Evolutionary conservation across 2,329 filamentous ascomycete species (phyloP).

Genomic region (Chaetomium olivaceum): DNA sequence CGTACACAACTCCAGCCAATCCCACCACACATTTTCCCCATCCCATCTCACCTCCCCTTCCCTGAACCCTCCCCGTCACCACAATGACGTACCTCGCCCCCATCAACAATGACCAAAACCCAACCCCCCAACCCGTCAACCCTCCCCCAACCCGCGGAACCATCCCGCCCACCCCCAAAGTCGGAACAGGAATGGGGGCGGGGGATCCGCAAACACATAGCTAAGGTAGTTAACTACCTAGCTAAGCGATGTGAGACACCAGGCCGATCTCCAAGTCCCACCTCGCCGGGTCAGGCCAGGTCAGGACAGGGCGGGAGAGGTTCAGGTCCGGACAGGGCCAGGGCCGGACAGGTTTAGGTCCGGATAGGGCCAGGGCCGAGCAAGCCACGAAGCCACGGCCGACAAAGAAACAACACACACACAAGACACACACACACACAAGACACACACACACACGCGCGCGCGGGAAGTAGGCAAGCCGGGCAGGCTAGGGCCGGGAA

Average conservation of each 20-base stretch:
- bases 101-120: not conserved
- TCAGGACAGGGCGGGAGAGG: too few relatives aligned
- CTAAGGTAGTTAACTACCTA: not conserved
- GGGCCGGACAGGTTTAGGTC: too few relatives aligned
- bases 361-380: too few relatives aligned
- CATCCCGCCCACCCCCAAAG: not conserved
- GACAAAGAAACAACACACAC: too few relatives aligned
- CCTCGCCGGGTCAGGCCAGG: not conserved
- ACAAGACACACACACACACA: too few relatives aligned
- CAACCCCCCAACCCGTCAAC: not conserved
- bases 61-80: too few relatives aligned
- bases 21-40: not conserved
- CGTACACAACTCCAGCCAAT: not conserved
- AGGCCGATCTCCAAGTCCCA: not conserved
- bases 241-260: not conserved
- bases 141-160: not conserved
- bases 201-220: too few relatives aligned
- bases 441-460: too few relatives aligned
- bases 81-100: not conserved
- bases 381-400: too few relatives aligned
- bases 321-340: not conserved
- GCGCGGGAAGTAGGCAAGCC: too few relatives aligned
- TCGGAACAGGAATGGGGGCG: not conserved
- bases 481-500: too few relatives aligned
- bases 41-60: too few relatives aligned